phyloP scores from a whole-genome alignment of 2,329 filamentous ascomycete genomes.

The Stenocarpella maydis region DNA sequence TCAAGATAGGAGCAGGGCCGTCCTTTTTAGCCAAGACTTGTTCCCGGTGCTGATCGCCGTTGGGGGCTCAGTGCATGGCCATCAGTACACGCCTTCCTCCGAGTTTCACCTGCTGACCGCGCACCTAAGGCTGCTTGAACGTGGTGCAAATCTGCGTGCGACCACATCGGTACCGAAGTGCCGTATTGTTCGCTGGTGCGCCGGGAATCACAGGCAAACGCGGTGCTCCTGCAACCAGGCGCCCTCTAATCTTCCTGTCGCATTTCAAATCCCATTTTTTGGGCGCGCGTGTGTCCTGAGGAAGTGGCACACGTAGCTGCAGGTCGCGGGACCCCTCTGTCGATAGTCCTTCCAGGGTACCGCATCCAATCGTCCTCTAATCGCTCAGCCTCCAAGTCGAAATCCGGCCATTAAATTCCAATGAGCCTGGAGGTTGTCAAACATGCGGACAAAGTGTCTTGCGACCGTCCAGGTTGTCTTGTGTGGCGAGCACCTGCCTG shows the following conservation, averaged over 20 bases:
- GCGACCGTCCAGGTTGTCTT: not conserved
- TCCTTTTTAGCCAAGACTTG: conserved; percentile 14
- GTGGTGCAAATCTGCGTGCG: not conserved
- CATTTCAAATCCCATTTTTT: not conserved
- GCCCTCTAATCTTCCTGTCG: not conserved
- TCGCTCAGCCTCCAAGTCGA: not conserved
- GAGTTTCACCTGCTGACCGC: not conserved
- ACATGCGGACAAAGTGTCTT: not conserved
- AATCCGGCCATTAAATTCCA: not conserved
- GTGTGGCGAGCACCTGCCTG: not conserved
- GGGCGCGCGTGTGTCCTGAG: not conserved
- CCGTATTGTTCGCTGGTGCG: conserved; percentile 3
- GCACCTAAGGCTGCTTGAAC: not conserved
- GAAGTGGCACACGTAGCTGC: not conserved
- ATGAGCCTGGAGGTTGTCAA: not conserved
- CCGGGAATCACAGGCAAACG: not conserved
- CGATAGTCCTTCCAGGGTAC: not conserved
- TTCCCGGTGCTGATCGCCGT: conserved; percentile 7
- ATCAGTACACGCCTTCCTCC: not conserved
- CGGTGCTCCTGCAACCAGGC: not conserved
- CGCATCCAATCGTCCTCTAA: not conserved
- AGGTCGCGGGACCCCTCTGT: not conserved
- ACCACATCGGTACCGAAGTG: not conserved
- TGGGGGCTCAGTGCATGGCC: not conserved
- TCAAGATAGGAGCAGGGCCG: not conserved